A percentile compares a stretch with the other conserved stretches of the same genome.
phyloP scores from a whole-genome alignment of 768 basidiomycete genomes.

The Brasilioporus rufonigricans region DNA sequence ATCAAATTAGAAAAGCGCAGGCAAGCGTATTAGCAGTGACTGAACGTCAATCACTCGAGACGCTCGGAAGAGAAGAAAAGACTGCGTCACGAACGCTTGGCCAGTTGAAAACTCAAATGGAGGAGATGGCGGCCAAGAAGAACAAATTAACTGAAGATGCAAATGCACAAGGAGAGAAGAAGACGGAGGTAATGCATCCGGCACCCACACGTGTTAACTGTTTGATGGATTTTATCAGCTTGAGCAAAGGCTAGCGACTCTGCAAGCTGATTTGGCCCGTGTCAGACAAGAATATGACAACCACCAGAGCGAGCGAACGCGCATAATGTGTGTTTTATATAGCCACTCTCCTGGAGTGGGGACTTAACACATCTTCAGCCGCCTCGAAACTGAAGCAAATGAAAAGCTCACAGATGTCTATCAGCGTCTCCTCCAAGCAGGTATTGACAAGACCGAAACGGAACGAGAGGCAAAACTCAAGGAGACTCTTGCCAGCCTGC shows the following conservation, averaged over 20 bases:
- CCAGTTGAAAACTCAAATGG: slow-evolving; percentile 67
- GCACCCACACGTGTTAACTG: not conserved
- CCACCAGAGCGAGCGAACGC: slow-evolving; percentile 76
- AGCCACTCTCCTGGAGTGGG: not conserved
- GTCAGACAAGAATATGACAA: slow-evolving; percentile 81
- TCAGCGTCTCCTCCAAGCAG: slow-evolving; percentile 84
- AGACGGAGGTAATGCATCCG: slow-evolving; percentile 47
- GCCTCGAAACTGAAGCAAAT: slow-evolving; percentile 87
- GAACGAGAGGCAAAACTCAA: slow-evolving; percentile 83
- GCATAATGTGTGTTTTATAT: slow-evolving; percentile 56
- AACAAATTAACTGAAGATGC: slow-evolving; percentile 56
- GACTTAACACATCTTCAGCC: slow-evolving; percentile 42
- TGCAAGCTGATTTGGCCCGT: slow-evolving; percentile 60
- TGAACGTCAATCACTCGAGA: slow-evolving; percentile 85
- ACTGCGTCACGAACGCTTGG: slow-evolving; percentile 59
- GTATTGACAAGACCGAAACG: slow-evolving; percentile 82
- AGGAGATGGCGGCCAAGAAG: slow-evolving; percentile 59
- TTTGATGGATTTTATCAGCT: slow-evolving; percentile 34
- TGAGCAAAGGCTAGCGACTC: slow-evolving; percentile 53
- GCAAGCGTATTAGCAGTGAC: slow-evolving; percentile 79
- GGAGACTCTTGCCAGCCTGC: slow-evolving; percentile 80
- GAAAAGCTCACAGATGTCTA: slow-evolving; percentile 85
- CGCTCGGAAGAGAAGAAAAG: slow-evolving; percentile 80
- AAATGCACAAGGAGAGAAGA: slow-evolving; percentile 45
- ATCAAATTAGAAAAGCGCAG: slow-evolving; percentile 60